Evolutionary conservation across 2,329 filamentous ascomycete genomes (phyloP), one percentile per base, ranked within the genome.

Genomic region (Emericellopsis atlantica): DNA sequence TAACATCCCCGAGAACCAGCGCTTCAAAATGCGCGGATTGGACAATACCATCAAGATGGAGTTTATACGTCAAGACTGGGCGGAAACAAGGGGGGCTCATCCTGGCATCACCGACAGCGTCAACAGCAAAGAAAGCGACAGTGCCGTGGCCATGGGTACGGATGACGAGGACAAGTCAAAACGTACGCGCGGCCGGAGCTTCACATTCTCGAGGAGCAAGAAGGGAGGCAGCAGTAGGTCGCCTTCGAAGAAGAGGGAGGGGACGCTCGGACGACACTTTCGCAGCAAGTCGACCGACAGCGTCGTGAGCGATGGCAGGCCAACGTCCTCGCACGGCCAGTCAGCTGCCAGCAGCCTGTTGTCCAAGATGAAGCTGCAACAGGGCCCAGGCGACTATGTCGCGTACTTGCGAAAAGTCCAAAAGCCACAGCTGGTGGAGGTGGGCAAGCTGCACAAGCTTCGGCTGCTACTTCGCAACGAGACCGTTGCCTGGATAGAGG

Each of bases 361-460:
- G 21, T 74, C 77, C 41, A 82, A 82, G 59, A 77, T 81, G 42
- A 86, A 86, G 52, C 78, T 81, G 41, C 75, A 85, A 36, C 79
- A 85, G 40, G 73, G 79, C 7, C 86, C 89, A 0, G 73, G 77
- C 34, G 87, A 95, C 54, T 95, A 93, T 61, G 88, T 96, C 32
- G 70, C 76, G 18, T 95, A 95, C 56, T 65, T 95, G 50, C 75
- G 76, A 52, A 89, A 87, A 59, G 81, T 84, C 1, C 81, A 80
- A 49, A 83, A 86, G 60, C 88, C 88, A 0, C 77, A 92, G 52
- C 67, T 79, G 32, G 81, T 95, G 9, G 90, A 96, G 58, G 85
- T 96, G n/a, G 88, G 89, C 36, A 90, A 92, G 57, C 65, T 98
- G 31, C 92, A 96, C 64, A 96, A 96, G 62, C 72, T 98, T 36